A percentile compares a stretch with the other conserved stretches of the same genome.
These are phyloP conservation scores for Colletotrichum nymphaeae DNA, from an alignment of 2,329 filamentous ascomycete species.

Conservation along the genomic window DNA sequence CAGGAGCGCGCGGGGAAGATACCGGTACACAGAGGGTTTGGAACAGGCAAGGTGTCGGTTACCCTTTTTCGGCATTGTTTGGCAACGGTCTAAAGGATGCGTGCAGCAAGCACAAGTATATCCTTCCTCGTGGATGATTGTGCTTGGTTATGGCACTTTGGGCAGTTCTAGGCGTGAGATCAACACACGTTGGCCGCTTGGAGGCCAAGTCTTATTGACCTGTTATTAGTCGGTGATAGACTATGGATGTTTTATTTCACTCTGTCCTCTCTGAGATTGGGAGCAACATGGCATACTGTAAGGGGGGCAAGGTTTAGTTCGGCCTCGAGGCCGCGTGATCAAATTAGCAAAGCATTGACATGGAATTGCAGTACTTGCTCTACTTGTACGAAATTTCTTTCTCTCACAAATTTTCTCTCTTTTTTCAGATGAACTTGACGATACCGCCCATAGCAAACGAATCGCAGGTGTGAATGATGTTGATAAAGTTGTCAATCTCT, in stretches of 20 bases:
- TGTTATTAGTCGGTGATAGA: constrained; percentile 10
- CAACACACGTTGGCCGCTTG: not conserved
- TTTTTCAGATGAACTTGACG: not conserved
- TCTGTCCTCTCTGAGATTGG: not conserved
- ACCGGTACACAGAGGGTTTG: constrained; percentile 22
- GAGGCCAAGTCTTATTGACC: not conserved
- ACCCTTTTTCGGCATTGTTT: constrained; percentile 21
- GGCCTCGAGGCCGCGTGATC: not conserved
- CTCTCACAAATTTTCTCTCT: too few relatives aligned
- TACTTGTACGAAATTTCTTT: not conserved
- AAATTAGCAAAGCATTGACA: not conserved
- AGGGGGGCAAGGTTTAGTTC: not conserved
- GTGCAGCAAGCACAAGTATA: not conserved
- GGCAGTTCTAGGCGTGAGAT: not conserved
- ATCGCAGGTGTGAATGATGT: not conserved
- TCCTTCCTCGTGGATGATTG: constrained; percentile 17
- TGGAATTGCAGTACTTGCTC: not conserved
- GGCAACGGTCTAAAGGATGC: not conserved
- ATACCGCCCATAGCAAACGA: too few relatives aligned
- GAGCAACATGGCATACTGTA: not conserved
- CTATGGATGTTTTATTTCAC: not conserved
- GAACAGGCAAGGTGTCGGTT: constrained; percentile 11
- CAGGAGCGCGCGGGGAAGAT: constrained; percentile 31
- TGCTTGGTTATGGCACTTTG: constrained; percentile 11
- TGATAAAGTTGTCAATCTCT: not conserved